Base-by-base conservation (phyloP, 1,284 basidiomycete genomes). In the Prillingera fragicola region DNA sequence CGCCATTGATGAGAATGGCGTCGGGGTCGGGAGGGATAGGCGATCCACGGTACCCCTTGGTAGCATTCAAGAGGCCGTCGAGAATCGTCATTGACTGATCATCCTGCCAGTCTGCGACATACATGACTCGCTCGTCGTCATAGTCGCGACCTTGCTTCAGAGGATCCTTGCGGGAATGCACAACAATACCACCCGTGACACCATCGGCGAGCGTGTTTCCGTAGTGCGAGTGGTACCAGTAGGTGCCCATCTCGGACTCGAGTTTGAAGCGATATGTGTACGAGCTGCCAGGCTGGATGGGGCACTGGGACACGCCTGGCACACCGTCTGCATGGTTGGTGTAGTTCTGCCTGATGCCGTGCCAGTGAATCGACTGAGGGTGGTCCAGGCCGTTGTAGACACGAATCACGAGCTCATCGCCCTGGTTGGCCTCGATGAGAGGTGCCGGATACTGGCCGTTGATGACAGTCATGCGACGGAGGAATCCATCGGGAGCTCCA, bases 241-340 rank as follows among this genome's bases (percentile, higher is more conserved):
- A 65, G 0, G 60, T 56, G 8, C 62, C 62, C 23, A 50, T 54
- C 45, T 65, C 57, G 4, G 50, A 26, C 8, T 43, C 24, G n/a
- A 62, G 33, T 4, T 40, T 57, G 48, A 62, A 62, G 2, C 48
- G 28, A 69, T 80, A 80, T 15, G 74, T 67, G 67, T 78, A 80
- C 8, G 68, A 70, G 15, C 68, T 54, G 1, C 70, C 69, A 0
- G 75, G 63, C 2, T 71, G 69, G 46, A 81, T 78, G 1, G 77
- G 77, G 54, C 80, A 81, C 57, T 65, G 73, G 4, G 56, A 51
- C 23, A 65, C 34, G 15, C 62, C 62, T 8, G 62, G 57, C 4
- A 60, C 55, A 25, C 62, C 62, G 40, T 65, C 62, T 53, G 56
- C 59, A 28, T 34, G 37, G 12, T 41, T 38, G 14, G 57, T 49